Evolutionary conservation across 2,329 filamentous ascomycete genomes (phyloP), one percentile per base, ranked within the genome.

Genomic region (Grosmannia serpens): DNA sequence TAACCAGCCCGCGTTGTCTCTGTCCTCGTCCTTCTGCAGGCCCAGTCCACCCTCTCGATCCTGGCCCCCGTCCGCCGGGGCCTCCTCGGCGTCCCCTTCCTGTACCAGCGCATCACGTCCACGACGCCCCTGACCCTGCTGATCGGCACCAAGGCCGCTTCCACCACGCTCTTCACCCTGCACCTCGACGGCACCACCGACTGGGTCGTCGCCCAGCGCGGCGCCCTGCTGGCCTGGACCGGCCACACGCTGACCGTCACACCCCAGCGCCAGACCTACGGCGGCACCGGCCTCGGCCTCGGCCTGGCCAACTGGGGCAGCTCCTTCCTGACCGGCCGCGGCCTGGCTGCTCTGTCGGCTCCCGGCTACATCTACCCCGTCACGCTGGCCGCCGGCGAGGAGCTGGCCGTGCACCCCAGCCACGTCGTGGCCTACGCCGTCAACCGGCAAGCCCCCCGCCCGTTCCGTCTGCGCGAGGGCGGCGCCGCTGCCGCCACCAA

Each of bases 211-310:
- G 82, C 89, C 8, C 91, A 97, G 70, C 82, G 89, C 62, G 87
- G 89, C 64, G 91, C 91, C 1, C 78, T 99, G 57, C 78, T 97
- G n/a, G 94, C 94, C 58, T 99, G 94, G 94, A 96, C 92, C 0
- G 94, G 94, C 31, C 89, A 95, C 70, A 91, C 89, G 1, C 77
- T 99, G 58, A 77, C 79, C 20, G 80, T 94, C 51, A 85, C 84
- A 41, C 89, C 91, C 3, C 91, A 91, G 66, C 80, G 80, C 50
- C 55, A 56, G 33, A 47, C 31, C 4, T 55, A 54, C 33, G 58
- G 38, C 22, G 59, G 54, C 51, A 35, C 27, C 17, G 31, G 52
- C 15, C 46, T 56, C 15, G 81, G 81, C 63, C 80, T 96, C 68
- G 85, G 88, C 59, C 68, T 96, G 56, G 85, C 90, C 52, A 86